A percentile compares a stretch with the other conserved stretches of the same genome.
These are phyloP conservation scores for Porcisia hertigi DNA, from an alignment of 208 protist species.

Conservation along the genomic window DNA sequence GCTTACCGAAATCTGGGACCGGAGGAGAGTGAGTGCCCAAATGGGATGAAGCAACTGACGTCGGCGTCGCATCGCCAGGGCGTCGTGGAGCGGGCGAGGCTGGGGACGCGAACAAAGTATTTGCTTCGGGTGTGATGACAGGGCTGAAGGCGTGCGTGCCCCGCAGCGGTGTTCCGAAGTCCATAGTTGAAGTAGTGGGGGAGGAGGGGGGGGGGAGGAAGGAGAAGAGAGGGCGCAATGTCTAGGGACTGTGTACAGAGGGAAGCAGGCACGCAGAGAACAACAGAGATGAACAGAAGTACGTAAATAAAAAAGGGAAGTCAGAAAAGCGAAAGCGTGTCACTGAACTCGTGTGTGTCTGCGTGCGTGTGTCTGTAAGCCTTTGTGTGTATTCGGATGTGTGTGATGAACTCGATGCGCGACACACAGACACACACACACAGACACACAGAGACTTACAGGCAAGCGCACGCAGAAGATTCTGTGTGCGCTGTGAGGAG, in stretches of 20 bases:
- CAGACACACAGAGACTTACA: too few species aligned
- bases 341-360: too few species aligned
- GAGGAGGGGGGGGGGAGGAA: not conserved
- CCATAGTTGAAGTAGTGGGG: not conserved
- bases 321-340: not conserved
- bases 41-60: not conserved
- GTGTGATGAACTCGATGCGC: too few species aligned
- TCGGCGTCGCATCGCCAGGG: constrained; percentile 5
- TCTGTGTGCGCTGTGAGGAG: too few species aligned
- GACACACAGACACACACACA: too few species aligned
- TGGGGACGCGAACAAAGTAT: constrained; percentile 16
- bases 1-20: not conserved
- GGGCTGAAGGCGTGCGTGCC: not conserved
- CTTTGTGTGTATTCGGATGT: too few species aligned
- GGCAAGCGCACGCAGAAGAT: too few species aligned
- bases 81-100: constrained; percentile 18
- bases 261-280: not conserved
- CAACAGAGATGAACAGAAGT: not conserved
- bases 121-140: not conserved
- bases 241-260: not conserved
- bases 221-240: not conserved
- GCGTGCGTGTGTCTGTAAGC: too few species aligned
- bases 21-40: not conserved
- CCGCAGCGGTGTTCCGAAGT: constrained; percentile 15
- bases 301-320: not conserved